These are phyloP conservation scores for Gossypium davidsonii DNA, from an alignment of 441 rosid species.

Conservation along the genomic window DNA sequence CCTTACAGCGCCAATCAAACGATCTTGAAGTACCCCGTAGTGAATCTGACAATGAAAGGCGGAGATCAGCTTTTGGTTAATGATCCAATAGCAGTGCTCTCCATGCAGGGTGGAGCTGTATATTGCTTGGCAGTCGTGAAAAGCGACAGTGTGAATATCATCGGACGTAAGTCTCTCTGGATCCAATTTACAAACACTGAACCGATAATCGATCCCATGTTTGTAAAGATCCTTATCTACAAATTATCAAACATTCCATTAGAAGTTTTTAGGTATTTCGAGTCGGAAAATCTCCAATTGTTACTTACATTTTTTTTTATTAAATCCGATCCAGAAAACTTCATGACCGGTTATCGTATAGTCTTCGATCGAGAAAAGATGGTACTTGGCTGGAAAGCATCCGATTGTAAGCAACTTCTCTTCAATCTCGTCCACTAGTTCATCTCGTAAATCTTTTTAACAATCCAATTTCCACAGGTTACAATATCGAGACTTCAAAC, in stretches of 20 bases:
- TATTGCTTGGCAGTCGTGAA: constrained; percentile 74
- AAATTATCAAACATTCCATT: neutral
- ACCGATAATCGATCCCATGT: neutral
- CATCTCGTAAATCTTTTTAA: neutral
- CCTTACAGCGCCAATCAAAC: constrained; percentile 46
- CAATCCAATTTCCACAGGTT: constrained; percentile 31
- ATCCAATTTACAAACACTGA: neutral
- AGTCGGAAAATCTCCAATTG: neutral
- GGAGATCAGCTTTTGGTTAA: constrained; percentile 47
- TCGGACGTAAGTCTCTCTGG: constrained; percentile 71
- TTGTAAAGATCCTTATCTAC: neutral
- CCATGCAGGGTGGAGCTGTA: constrained; percentile 24
- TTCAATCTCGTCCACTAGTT: neutral
- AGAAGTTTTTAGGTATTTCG: neutral
- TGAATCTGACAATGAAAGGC: constrained; percentile 77
- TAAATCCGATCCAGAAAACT: constrained; percentile 57
- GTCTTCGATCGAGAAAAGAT: constrained; percentile 74
- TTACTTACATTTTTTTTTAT: neutral
- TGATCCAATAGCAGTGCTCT: constrained; percentile 39
- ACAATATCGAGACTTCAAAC: constrained; percentile 20
- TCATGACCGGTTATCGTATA: constrained; percentile 79
- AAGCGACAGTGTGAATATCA: constrained; percentile 69
- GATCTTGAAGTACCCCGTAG: constrained; percentile 31
- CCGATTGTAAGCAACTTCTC: constrained; percentile 57
- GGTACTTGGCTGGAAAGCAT: constrained; percentile 71